These are phyloP conservation scores for Glycine soja DNA, from an alignment of 306 rosid genomes.

Conservation along the genomic window DNA sequence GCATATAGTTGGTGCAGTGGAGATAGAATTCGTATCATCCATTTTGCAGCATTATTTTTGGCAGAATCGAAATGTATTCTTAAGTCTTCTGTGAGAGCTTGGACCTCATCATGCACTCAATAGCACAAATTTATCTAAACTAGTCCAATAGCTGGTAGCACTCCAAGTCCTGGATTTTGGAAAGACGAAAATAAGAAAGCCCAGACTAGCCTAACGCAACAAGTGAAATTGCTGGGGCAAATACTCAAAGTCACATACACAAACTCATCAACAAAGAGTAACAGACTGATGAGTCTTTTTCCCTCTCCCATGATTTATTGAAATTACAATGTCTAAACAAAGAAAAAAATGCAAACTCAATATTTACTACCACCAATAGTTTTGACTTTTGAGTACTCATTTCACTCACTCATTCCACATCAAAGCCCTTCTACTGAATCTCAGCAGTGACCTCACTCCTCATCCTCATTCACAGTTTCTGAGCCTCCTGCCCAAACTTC, in stretches of 20 bases:
- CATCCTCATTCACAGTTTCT: conserved; percentile 87
- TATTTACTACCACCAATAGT: conserved; percentile 29
- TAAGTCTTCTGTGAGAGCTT: no score
- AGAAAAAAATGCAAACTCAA: conserved; percentile 16
- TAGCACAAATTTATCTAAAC: neutral
- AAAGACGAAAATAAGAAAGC: no score
- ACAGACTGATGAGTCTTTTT: neutral
- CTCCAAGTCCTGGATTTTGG: neutral
- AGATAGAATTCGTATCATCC: no score
- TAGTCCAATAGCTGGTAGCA: neutral
- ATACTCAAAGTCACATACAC: no score
- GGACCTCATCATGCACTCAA: no score
- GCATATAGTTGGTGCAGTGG: no score
- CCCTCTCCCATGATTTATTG: conserved; percentile 13
- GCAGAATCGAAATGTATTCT: no score
- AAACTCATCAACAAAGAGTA: no score
- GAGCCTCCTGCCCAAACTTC: conserved; percentile 86
- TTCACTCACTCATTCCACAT: conserved; percentile 65
- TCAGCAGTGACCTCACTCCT: conserved; percentile 87
- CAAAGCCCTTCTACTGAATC: conserved; percentile 84
- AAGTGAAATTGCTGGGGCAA: no score
- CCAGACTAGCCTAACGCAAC: no score
- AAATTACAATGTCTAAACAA: conserved; percentile 1
- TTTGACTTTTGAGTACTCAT: neutral
- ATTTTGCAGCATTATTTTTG: no score